Conservation (phyloP, 23 red algal species). For the Gracilaria gracilis region DNA sequence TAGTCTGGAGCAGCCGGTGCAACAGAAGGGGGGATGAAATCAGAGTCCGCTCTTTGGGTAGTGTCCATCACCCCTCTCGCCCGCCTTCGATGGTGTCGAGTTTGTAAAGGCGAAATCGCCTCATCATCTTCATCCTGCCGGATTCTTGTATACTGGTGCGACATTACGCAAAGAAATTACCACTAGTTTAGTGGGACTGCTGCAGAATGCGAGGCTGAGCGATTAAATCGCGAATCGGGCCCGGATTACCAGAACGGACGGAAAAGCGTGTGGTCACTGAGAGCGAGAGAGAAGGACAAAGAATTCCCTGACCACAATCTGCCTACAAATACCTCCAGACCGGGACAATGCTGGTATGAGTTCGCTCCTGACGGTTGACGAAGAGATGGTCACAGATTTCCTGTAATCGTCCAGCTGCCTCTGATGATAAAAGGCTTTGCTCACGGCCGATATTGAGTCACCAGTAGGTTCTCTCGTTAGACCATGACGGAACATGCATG, state of each 20-base stretch:
- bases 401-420: too few species aligned
- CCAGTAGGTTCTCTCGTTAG: too few species aligned
- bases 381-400: too few species aligned
- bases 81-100: background rate
- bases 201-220: background rate
- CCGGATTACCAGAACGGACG: background rate
- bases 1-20: constrained; percentile 17
- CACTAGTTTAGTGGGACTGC: background rate
- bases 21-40: background rate
- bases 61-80: background rate
- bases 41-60: background rate
- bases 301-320: too few species aligned
- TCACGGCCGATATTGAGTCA: too few species aligned
- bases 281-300: too few species aligned
- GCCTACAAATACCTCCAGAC: too few species aligned
- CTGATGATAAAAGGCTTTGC: too few species aligned
- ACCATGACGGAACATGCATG: too few species aligned
- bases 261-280: background rate
- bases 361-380: too few species aligned
- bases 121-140: background rate
- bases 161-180: constrained; percentile 1
- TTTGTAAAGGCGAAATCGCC: background rate
- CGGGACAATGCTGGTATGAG: too few species aligned
- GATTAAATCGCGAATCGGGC: background rate
- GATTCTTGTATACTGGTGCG: background rate